A percentile compares a stretch with the other conserved stretches of the same genome.
These are phyloP conservation scores for Trypanosoma avium DNA, from an alignment of 208 protist species.

Conservation along the genomic window DNA sequence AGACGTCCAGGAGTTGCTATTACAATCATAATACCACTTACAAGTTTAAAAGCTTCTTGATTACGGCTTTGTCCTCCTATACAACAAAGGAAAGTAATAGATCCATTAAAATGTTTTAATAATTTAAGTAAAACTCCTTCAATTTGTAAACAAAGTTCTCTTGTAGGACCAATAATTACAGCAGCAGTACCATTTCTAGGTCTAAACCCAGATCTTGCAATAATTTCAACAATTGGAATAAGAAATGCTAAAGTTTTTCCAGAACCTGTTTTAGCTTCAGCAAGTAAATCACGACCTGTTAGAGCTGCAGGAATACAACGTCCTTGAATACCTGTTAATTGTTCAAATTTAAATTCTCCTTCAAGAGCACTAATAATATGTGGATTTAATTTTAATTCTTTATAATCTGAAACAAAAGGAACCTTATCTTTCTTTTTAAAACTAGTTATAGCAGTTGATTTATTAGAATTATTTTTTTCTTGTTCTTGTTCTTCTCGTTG, in stretches of 20 bases:
- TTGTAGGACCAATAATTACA: constrained; percentile 98
- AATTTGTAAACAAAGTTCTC: constrained; percentile 99
- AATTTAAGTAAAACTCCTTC: constrained; percentile 95
- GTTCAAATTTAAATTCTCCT: constrained; percentile 91
- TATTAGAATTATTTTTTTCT: neutral
- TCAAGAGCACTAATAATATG: constrained; percentile 80
- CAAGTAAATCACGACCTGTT: constrained; percentile 86
- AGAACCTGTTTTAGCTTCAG: constrained; percentile 93
- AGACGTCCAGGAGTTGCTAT: constrained; percentile 94
- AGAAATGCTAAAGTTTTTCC: constrained; percentile 99
- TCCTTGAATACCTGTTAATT: constrained; percentile 96
- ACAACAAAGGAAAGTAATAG: constrained; percentile 87
- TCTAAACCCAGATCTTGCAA: constrained; percentile 94
- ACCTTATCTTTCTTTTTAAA: constrained; percentile 26
- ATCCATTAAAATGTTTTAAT: constrained; percentile 90
- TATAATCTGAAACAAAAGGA: constrained; percentile 74
- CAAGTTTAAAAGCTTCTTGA: constrained; percentile 89
- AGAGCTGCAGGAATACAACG: constrained; percentile 90
- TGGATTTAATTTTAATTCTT: constrained; percentile 82
- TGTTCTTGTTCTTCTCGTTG: neutral
- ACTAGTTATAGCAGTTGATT: neutral
- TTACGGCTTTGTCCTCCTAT: constrained; percentile 91
- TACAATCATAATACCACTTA: constrained; percentile 88
- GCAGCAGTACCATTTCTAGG: constrained; percentile 96
- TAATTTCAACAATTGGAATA: constrained; percentile 98